phyloP scores from a whole-genome alignment of 768 basidiomycete genomes.

The Lactarius pseudohatsudake region DNA sequence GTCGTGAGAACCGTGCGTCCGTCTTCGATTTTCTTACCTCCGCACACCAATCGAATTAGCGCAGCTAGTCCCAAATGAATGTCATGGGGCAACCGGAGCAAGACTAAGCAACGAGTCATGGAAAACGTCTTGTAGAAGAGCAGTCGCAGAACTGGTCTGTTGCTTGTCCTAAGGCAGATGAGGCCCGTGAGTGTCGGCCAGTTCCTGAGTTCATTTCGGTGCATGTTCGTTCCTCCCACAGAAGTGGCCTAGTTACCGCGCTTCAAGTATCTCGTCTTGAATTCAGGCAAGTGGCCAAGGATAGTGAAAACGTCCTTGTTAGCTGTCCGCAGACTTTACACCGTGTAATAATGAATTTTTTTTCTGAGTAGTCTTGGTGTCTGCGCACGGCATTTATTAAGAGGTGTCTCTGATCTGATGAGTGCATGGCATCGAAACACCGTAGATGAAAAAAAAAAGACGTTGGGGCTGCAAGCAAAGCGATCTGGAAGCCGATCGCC shows the following conservation, averaged over 20 bases:
- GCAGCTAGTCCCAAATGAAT: not conserved
- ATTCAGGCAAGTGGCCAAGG: not conserved
- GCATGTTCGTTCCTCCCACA: not conserved
- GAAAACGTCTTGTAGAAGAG: not conserved
- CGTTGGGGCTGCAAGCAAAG: not conserved
- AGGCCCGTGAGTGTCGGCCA: not conserved
- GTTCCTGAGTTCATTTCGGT: not conserved
- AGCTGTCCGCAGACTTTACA: not conserved
- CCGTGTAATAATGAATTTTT: not conserved
- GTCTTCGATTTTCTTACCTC: not conserved
- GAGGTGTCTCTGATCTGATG: conserved; percentile 5
- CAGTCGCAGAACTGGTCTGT: not conserved
- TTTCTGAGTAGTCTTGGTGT: not conserved
- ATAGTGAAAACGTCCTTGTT: not conserved
- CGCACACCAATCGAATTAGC: conserved; percentile 1
- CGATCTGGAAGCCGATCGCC: not conserved
- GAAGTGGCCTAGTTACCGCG: not conserved
- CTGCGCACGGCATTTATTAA: not conserved
- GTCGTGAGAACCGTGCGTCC: conserved; percentile 12
- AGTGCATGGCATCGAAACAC: conserved; percentile 1
- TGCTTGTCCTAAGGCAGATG: not conserved
- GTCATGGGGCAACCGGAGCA: not conserved
- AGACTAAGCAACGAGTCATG: not conserved
- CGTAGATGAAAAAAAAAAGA: not conserved
- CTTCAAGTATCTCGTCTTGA: not conserved